Percentiles rank a stretch among this genome's conserved stretches.
These are phyloP conservation scores for Kwoniella sp. DNA, from an alignment of 768 basidiomycete species.

Conservation along the genomic window DNA sequence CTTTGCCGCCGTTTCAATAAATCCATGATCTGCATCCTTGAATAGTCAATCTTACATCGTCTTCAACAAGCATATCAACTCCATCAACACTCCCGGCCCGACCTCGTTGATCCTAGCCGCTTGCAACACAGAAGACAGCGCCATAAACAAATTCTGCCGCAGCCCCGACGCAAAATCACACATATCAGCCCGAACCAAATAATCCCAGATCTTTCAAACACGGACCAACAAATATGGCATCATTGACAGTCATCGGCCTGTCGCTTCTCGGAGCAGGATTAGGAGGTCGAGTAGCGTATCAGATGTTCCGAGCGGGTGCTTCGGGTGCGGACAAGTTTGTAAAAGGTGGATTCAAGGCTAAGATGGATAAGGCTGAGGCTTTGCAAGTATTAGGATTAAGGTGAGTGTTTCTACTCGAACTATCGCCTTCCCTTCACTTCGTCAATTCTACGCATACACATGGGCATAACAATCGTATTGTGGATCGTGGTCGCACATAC, in stretches of 20 bases:
- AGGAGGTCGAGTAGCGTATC: conserved; percentile 45
- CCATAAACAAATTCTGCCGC: no score
- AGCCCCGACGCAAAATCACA: no score
- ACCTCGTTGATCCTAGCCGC: no score
- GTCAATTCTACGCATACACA: no score
- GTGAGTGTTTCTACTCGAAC: conserved; percentile 61
- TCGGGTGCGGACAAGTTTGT: conserved; percentile 76
- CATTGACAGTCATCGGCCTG: conserved; percentile 49
- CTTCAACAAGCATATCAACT: no score
- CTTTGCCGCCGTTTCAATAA: no score
- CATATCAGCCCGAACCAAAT: neutral
- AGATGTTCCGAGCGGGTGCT: conserved; percentile 35
- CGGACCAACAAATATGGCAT: conserved; percentile 41
- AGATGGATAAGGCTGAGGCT: conserved; percentile 96
- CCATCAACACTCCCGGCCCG: no score
- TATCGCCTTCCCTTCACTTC: neutral
- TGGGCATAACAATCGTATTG: no score
- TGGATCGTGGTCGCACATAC: no score
- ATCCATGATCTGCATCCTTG: no score
- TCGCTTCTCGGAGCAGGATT: conserved; percentile 52
- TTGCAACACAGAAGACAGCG: no score
- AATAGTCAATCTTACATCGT: no score
- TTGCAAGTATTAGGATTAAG: conserved; percentile 86
- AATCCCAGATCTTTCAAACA: neutral
- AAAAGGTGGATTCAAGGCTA: conserved; percentile 89